Evolutionary conservation across 2,329 filamentous ascomycete species (phyloP), one percentile per base, ranked within the genome.

Genomic region (Colletotrichum paranaense): DNA sequence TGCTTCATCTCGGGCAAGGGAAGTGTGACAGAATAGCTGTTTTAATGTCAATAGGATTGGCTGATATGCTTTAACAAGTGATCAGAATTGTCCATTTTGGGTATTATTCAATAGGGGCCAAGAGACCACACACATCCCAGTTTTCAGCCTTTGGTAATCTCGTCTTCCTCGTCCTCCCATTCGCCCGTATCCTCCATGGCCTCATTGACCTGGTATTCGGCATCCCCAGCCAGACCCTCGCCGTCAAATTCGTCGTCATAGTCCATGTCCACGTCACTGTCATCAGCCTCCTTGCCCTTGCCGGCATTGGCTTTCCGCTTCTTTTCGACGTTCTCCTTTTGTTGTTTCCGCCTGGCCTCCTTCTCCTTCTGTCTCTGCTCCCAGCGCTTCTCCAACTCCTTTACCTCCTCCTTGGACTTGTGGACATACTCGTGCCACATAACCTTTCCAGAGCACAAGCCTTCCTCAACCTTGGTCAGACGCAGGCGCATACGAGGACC

Each of bases 381-480:
- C 94, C 97, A 98, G 77, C 91, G 89, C 85, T 92, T 90, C 77
- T 98, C 95, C 77, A 98, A 84, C 75, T 93, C 90, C 80, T 92
- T 90, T 69, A 95, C 85, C 82, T 99, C 95, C 22, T 90, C 89
- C 77, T 91, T 91, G 7, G 91, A 91, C 88, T 99, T 99, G 80
- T 92, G 90, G 66, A 98, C 92, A 80, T 95, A 97, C 81, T 98
- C 95, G 82, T 99, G 97, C 97, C 97, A 99, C 93, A 99, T 94
- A 69, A 98, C 90, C 81, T 95, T 97, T 62, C 97, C 97, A 30
- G 90, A 89, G 78, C 95, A 98, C 7, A 98, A 84, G 1, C 96
- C 97, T 78, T 99, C 97, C 80, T 99, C 97, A 5, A 99, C 95
- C 85, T 99, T 99, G 68, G 95, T 95, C 84, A 99, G 87, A 38